These are phyloP conservation scores for Ruellia speciosa DNA, from an alignment of 305 asterid genomes.

Conservation along the genomic window DNA sequence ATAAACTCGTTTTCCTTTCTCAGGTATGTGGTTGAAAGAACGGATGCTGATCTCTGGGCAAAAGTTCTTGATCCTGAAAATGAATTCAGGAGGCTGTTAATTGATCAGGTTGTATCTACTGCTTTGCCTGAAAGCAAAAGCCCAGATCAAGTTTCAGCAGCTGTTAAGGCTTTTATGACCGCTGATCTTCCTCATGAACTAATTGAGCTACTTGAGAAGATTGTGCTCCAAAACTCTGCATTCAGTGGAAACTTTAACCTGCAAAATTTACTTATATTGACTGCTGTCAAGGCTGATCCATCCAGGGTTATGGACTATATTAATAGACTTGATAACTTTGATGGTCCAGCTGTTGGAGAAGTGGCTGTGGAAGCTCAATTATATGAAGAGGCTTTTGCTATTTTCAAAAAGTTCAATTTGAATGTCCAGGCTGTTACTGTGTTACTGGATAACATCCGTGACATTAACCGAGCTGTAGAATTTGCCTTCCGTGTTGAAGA, in stretches of 20 bases:
- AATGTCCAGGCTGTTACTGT: conserved; percentile 97
- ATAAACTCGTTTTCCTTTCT: conserved; percentile 16
- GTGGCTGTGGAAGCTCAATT: conserved; percentile 94
- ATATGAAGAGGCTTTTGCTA: conserved; percentile 91
- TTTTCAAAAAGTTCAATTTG: conserved; percentile 94
- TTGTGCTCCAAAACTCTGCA: conserved; percentile 94
- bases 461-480: conserved; percentile 91
- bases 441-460: conserved; percentile 76
- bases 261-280: conserved; percentile 86
- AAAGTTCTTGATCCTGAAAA: conserved; percentile 93
- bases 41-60: conserved; percentile 97
- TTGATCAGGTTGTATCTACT: conserved; percentile 99
- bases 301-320: conserved; percentile 97
- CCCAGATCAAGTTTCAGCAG: conserved; percentile 99
- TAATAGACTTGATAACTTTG: conserved; percentile 93
- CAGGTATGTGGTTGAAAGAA: conserved; percentile 97
- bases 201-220: conserved; percentile 96
- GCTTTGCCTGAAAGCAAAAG: conserved; percentile 99
- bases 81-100: conserved; percentile 93
- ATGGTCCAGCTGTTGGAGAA: conserved; percentile 98
- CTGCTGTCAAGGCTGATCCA: conserved; percentile 96
- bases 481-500: conserved; percentile 98
- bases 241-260: conserved; percentile 97
- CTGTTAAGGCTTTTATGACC: conserved; percentile 98
- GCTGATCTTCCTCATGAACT: conserved; percentile 99